Percentiles rank a stretch among this genome's conserved stretches.
phyloP scores from a whole-genome alignment of 2,329 filamentous ascomycete genomes.

The Talaromyces islandicus region DNA sequence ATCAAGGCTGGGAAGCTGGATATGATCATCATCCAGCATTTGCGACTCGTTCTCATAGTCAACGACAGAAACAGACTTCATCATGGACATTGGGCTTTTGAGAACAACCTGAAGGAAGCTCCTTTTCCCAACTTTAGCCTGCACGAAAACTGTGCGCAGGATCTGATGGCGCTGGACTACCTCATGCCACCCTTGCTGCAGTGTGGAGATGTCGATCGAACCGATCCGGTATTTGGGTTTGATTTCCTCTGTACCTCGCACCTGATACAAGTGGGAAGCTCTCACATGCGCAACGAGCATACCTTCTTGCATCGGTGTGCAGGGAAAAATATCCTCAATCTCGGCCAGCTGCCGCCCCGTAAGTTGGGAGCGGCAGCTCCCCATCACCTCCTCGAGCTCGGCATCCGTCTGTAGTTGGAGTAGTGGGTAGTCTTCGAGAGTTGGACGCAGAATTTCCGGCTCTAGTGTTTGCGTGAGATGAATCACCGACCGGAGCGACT shows the following conservation, averaged over 20 bases:
- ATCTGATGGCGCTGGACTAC: not conserved
- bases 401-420: not conserved
- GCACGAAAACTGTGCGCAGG: not conserved
- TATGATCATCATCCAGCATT: not conserved
- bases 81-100: not conserved
- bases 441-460: not conserved
- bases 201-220: not conserved
- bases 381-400: not conserved
- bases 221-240: not conserved
- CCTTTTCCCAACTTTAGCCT: not conserved
- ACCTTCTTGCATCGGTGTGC: not conserved
- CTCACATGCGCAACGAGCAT: not conserved
- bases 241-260: not conserved
- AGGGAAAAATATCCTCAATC: not conserved
- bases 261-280: not conserved
- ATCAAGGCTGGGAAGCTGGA: not conserved
- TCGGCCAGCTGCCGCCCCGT: not conserved
- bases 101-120: not conserved
- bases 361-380: not conserved
- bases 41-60: not conserved
- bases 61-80: not conserved
- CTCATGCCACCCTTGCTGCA: not conserved
- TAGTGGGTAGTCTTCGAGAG: not conserved
- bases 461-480: not conserved
- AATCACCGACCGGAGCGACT: not conserved